phyloP scores from a whole-genome alignment of 805 yeast species.

The Candida ipomoeae region DNA sequence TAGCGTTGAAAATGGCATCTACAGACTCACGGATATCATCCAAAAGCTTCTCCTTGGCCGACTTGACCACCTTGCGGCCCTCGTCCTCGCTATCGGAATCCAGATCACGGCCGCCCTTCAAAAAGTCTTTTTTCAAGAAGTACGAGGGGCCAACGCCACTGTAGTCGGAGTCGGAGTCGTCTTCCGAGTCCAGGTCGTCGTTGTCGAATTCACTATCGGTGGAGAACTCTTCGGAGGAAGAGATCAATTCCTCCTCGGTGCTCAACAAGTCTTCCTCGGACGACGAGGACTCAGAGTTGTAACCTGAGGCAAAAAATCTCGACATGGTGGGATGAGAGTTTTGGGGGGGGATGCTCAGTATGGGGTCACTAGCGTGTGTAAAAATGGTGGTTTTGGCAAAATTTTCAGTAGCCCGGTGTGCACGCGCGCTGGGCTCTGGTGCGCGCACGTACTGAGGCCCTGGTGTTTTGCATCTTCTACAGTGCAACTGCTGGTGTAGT shows the following conservation, averaged over 20 bases:
- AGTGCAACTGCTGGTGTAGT: no score
- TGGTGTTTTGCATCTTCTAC: neutral
- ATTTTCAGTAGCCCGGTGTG: slow-evolving; percentile 12
- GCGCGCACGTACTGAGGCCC: slow-evolving; percentile 5
- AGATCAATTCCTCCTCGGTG: slow-evolving; percentile 56
- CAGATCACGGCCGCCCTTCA: slow-evolving; percentile 38
- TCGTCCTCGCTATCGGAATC: slow-evolving; percentile 58
- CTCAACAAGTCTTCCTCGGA: slow-evolving; percentile 49
- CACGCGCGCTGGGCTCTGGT: slow-evolving; percentile 11
- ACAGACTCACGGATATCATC: slow-evolving; percentile 76
- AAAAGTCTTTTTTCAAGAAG: slow-evolving; percentile 48
- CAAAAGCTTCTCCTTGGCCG: slow-evolving; percentile 86
- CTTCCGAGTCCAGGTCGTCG: slow-evolving; percentile 22
- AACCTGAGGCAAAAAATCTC: slow-evolving; percentile 76
- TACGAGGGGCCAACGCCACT: slow-evolving; percentile 47
- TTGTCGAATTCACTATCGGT: slow-evolving; percentile 52
- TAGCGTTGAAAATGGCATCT: slow-evolving; percentile 64
- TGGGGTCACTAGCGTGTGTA: slow-evolving; percentile 4
- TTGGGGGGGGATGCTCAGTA: slow-evolving; percentile 3
- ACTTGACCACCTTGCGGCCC: slow-evolving; percentile 80
- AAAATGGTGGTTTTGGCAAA: slow-evolving; percentile 7
- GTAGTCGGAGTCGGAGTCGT: slow-evolving; percentile 34
- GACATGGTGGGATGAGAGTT: slow-evolving; percentile 53
- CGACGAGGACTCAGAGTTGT: slow-evolving; percentile 53
- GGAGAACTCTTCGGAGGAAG: slow-evolving; percentile 41